Percentiles rank a stretch among this genome's conserved stretches.
These are phyloP conservation scores for Pseudocercospora fuligena DNA, from an alignment of 2,329 filamentous ascomycete species.

Conservation along the genomic window DNA sequence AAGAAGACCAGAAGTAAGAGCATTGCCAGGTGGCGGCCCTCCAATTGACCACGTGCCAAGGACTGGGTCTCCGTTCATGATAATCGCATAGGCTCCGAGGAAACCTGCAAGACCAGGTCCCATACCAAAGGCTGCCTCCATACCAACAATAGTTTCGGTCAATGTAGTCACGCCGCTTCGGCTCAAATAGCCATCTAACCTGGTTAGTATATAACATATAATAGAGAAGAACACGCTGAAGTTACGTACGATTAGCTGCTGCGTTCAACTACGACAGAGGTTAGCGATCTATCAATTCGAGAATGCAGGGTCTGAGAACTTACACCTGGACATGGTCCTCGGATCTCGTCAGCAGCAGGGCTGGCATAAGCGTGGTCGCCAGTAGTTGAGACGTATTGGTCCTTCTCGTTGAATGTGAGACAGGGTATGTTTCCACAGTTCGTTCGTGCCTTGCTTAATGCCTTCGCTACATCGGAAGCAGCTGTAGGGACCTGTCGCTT, in stretches of 20 bases:
- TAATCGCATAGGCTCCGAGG: conserved; percentile 38
- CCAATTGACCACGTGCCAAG: conserved; percentile 37
- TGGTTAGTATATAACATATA: too few species aligned
- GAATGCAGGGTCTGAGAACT: neutral
- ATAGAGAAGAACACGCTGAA: too few species aligned
- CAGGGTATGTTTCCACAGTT: conserved; percentile 26
- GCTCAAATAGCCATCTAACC: conserved; percentile 31
- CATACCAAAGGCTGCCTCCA: conserved; percentile 23
- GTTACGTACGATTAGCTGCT: conserved; percentile 34
- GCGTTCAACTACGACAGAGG: conserved; percentile 21
- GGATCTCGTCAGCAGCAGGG: conserved; percentile 18
- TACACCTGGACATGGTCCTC: conserved; percentile 22
- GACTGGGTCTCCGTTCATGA: conserved; percentile 28
- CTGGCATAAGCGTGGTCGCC: conserved; percentile 21
- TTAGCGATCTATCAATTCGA: neutral
- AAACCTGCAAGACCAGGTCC: conserved; percentile 27
- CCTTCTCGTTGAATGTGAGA: conserved; percentile 17
- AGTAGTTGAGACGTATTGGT: conserved; percentile 21
- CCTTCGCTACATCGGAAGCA: neutral
- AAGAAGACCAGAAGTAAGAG: conserved; percentile 25
- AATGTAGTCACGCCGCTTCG: conserved; percentile 20
- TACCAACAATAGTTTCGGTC: conserved; percentile 22
- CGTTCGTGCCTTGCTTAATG: conserved; percentile 17
- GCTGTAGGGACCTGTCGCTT: conserved; percentile 9
- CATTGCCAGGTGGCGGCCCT: conserved; percentile 28